Evolutionary conservation across 768 basidiomycete species (phyloP).

Genomic region (Kwoniella sp.): DNA sequence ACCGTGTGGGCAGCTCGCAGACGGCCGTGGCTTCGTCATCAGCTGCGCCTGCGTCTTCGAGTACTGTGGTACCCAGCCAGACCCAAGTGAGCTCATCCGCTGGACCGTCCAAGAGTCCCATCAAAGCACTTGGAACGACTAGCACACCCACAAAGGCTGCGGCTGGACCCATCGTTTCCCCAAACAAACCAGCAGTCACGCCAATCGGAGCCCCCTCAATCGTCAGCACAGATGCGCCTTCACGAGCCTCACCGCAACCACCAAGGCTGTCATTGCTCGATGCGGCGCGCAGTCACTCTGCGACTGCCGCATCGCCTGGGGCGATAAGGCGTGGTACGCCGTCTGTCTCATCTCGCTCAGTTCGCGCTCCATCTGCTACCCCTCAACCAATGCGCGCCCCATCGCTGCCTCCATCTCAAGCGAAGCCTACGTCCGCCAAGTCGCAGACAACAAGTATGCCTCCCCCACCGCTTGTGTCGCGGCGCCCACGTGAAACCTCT

Average conservation of each 20-base stretch:
- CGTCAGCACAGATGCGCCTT: neutral
- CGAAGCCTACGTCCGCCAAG: neutral
- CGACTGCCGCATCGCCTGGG: conserved; percentile 8
- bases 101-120: neutral
- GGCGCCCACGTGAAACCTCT: neutral
- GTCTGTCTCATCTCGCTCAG: conserved; percentile 7
- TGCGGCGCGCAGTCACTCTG: conserved; percentile 9
- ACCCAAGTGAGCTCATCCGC: too few relatives aligned
- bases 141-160: neutral
- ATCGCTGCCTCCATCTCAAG: neutral
- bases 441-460: neutral
- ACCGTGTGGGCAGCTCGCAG: too few relatives aligned
- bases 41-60: too few relatives aligned
- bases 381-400: neutral
- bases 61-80: too few relatives aligned
- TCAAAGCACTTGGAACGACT: neutral
- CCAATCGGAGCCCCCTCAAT: neutral
- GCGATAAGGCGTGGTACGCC: conserved; percentile 11
- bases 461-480: neutral
- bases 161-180: neutral
- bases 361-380: conserved; percentile 2
- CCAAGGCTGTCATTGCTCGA: conserved; percentile 6
- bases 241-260: neutral
- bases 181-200: too few relatives aligned
- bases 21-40: too few relatives aligned